phyloP scores from a whole-genome alignment of 2,329 filamentous ascomycete species.

The Pseudovirgaria hyperparasitica region DNA sequence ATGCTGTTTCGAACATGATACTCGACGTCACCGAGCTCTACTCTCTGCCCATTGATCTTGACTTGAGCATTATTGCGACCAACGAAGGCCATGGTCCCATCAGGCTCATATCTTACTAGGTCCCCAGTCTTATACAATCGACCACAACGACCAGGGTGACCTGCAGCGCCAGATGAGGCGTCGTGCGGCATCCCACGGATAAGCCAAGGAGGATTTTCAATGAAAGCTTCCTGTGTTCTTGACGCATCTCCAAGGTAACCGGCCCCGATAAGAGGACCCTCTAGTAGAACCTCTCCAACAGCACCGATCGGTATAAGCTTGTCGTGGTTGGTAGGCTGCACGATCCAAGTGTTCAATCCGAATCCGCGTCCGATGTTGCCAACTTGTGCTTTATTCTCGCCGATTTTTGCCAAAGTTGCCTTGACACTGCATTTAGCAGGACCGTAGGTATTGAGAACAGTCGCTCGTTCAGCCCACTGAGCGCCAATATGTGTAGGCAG shows the following conservation, averaged over 20 bases:
- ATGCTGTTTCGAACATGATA: conserved; percentile 20
- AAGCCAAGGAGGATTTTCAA: conserved; percentile 10
- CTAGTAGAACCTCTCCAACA: conserved; percentile 34
- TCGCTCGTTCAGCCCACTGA: conserved; percentile 29
- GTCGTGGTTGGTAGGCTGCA: conserved; percentile 26
- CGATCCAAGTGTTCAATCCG: conserved; percentile 24
- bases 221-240: conserved; percentile 15
- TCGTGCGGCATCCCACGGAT: conserved; percentile 6
- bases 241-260: conserved; percentile 27
- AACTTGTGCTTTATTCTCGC: conserved; percentile 12
- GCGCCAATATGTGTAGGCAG: conserved; percentile 27
- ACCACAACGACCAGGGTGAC: conserved; percentile 3
- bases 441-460: conserved; percentile 35
- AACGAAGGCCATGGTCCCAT: conserved; percentile 13
- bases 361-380: conserved; percentile 19
- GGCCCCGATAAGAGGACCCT: conserved; percentile 31
- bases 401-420: conserved; percentile 13
- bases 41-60: conserved; percentile 14
- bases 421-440: conserved; percentile 25
- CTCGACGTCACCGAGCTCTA: conserved; percentile 15
- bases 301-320: conserved; percentile 27
- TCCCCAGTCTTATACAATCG: conserved; percentile 15
- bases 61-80: conserved; percentile 16
- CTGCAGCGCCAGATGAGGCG: conserved; percentile 1
- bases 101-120: conserved; percentile 12